Conservation (phyloP, 768 basidiomycete species). For the Macrolepiota fuliginosa region DNA sequence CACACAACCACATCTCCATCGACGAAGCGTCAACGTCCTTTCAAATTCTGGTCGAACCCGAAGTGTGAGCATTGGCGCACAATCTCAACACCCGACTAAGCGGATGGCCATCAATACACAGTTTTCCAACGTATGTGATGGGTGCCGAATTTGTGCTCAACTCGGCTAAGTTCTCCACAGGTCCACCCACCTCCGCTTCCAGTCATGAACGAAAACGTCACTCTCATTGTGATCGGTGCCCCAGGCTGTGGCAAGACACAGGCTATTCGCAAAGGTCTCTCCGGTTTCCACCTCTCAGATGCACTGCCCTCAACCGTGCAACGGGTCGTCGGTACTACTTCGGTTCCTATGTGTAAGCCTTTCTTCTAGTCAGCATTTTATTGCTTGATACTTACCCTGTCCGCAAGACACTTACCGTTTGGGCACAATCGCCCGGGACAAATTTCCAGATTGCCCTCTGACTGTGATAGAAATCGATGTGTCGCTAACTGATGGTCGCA, state of each 20-base stretch:
- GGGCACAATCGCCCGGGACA: constrained; percentile 18
- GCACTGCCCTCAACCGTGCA: constrained; percentile 29
- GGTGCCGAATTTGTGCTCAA: not conserved
- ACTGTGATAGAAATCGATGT: constrained; percentile 58
- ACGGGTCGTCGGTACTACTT: constrained; percentile 4
- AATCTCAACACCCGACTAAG: constrained; percentile 30
- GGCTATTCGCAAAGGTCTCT: constrained; percentile 75
- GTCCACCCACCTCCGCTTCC: not conserved
- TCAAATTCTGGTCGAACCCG: constrained; percentile 46
- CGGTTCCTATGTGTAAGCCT: constrained; percentile 7
- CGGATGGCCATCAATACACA: constrained; percentile 36
- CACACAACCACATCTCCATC: not conserved
- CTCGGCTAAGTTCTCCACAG: constrained; percentile 1
- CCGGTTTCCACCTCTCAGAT: constrained; percentile 52
- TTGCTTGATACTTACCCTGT: constrained; percentile 1
- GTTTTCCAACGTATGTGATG: constrained; percentile 24
- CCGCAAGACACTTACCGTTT: constrained; percentile 28
- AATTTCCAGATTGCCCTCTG: constrained; percentile 38
- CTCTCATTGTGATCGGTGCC: constrained; percentile 78
- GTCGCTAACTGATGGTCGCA: constrained; percentile 29
- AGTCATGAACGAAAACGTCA: constrained; percentile 32
- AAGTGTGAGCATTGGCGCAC: constrained; percentile 60
- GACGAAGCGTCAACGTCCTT: constrained; percentile 1
- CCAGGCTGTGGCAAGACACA: constrained; percentile 83
- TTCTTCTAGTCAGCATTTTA: not conserved